A percentile compares a stretch with the other conserved stretches of the same genome.
Conservation (phyloP, 805 yeast species). For the Pichia paraexigua region DNA sequence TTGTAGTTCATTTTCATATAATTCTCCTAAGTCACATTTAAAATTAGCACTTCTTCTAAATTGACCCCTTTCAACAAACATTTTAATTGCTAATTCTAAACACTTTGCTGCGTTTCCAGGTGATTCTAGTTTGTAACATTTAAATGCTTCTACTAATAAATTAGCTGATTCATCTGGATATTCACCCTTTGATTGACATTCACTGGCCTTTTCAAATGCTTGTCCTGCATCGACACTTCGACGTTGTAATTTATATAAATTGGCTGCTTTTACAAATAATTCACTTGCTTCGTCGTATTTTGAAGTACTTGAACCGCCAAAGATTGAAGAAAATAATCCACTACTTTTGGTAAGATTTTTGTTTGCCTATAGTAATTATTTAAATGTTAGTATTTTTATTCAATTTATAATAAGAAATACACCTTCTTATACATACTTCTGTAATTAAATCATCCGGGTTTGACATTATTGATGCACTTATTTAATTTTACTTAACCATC, state of each 20-base stretch:
- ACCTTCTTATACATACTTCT: constrained; percentile 22
- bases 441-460: constrained; percentile 27
- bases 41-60: constrained; percentile 95
- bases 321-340: constrained; percentile 56
- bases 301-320: constrained; percentile 55
- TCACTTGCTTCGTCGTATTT: constrained; percentile 91
- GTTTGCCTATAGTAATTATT: constrained; percentile 42
- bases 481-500: background rate
- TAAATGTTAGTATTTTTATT: background rate
- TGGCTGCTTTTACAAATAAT: constrained; percentile 87
- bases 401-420: background rate
- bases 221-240: constrained; percentile 70
- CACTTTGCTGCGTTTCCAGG: constrained; percentile 74
- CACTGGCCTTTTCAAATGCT: constrained; percentile 81
- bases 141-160: constrained; percentile 82
- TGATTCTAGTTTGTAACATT: constrained; percentile 67
- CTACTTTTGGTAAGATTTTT: constrained; percentile 60
- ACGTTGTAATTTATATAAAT: constrained; percentile 68
- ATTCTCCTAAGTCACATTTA: constrained; percentile 81
- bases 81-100: constrained; percentile 65
- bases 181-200: constrained; percentile 63
- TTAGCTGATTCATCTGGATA: constrained; percentile 88
- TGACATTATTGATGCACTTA: constrained; percentile 19
- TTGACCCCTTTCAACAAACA: constrained; percentile 86
- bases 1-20: constrained; percentile 69